Evolutionary conservation across 202 grass and related monocot genomes (phyloP), one percentile per base, ranked within the genome.

Genomic region (Saccharum hybrid): DNA sequence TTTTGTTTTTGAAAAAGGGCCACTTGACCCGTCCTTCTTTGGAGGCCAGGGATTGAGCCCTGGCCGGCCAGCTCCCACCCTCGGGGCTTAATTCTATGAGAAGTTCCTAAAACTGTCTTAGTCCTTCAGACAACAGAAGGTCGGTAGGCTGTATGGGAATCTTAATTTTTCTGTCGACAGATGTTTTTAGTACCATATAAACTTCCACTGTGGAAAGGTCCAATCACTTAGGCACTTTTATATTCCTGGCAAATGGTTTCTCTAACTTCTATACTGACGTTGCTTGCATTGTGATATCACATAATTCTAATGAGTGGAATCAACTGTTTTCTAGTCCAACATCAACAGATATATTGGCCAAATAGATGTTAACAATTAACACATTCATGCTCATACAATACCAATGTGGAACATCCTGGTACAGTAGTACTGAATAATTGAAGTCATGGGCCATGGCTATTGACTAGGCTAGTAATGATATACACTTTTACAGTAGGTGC

Each of bases 261-360:
- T n/a, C 30, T 51, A 37, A 49, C 19, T 56, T 79, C 23, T 54
- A 15, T 23, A 9, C 8, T 13, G 8, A 43, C 3, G 18, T 2
- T 68, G 13, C 62, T 76, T 21, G 41, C 30, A 18, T 49, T 42
- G 30, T 2, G 8, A 31, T 52, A 76, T 4, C 26, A 66, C 43
- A 66, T 19, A 57, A 22, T 8, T 57, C 63, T 38, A 37, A 72
- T 46, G n/a, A 65, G 60, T 10, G 42, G 39, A 62, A 77, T 14
- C 43, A 57, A 78, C 10, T 34, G 41, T 26, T 77, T 46, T 54
- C 28, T 77, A 49, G 2, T 63, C 31, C 33, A 79, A 65, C 42
- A 71, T 64, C 57, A 63, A 79, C 19, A 70, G 39, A 81, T 3
- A 71, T 26, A 31, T 16, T 61, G 34, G 0, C n/a, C 22, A 56